Percentiles rank a stretch among this genome's conserved stretches.
These are phyloP conservation scores for Paracoccidioides lutzii DNA, from an alignment of 2,329 filamentous ascomycete species.

Conservation along the genomic window DNA sequence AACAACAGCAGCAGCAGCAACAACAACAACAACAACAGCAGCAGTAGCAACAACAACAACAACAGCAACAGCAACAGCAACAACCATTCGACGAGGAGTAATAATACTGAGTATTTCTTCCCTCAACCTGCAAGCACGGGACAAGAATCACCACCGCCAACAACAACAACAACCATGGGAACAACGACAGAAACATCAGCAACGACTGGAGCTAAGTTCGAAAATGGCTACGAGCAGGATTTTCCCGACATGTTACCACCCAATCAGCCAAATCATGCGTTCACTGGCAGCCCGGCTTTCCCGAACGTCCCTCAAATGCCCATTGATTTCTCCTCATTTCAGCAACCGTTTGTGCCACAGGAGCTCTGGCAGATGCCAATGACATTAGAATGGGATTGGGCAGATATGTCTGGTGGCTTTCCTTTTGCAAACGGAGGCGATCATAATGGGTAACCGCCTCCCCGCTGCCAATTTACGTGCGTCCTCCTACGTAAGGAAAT, in stretches of 20 bases:
- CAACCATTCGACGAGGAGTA: too few relatives aligned
- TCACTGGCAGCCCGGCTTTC: constrained; percentile 21
- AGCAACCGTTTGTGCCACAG: constrained; percentile 80
- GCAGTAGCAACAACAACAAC: not conserved
- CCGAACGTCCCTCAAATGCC: constrained; percentile 19
- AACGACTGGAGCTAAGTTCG: constrained; percentile 2
- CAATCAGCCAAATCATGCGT: constrained; percentile 21
- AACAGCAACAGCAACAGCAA: not conserved
- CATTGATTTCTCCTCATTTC: constrained; percentile 41
- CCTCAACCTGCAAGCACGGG: not conserved
- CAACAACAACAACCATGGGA: not conserved
- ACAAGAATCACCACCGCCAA: not conserved
- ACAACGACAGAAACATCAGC: constrained; percentile 6
- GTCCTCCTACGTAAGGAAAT: too few relatives aligned
- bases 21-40: not conserved
- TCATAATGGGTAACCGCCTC: not conserved
- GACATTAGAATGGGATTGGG: constrained; percentile 86
- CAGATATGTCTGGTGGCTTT: constrained; percentile 23
- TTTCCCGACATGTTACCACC: constrained; percentile 25
- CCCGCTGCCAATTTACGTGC: too few relatives aligned
- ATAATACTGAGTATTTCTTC: not conserved
- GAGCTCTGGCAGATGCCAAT: constrained; percentile 94
- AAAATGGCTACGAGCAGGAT: constrained; percentile 7
- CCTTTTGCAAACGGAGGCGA: constrained; percentile 4
- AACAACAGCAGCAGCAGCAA: not conserved